Evolutionary conservation across 257 asterid species (phyloP).

Genomic region (Solanum chiquidenum): DNA sequence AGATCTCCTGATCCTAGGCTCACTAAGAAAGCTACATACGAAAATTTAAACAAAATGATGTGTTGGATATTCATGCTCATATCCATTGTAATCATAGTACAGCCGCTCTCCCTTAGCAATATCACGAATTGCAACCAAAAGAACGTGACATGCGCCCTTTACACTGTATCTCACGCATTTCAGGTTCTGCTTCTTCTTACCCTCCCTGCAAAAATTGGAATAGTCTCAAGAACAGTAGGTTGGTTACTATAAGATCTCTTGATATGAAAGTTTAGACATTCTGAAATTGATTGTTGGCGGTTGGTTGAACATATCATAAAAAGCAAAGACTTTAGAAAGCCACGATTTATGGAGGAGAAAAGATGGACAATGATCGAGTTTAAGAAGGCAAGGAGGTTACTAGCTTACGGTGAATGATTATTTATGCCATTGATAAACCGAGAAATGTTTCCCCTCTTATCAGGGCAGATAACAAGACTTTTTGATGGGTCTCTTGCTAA

Average conservation of each 20-base stretch:
- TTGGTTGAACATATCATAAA: not conserved
- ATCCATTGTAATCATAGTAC: slow-evolving; percentile 79
- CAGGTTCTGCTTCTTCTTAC: slow-evolving; percentile 72
- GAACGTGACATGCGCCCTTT: slow-evolving; percentile 53
- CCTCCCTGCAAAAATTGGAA: slow-evolving; percentile 50
- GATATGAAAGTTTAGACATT: not conserved
- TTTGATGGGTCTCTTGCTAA: slow-evolving; percentile 42
- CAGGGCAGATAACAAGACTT: slow-evolving; percentile 79
- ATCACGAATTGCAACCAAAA: slow-evolving; percentile 68
- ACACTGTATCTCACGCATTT: slow-evolving; percentile 72
- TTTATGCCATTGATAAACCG: slow-evolving; percentile 84
- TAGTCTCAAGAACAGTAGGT: slow-evolving; percentile 9
- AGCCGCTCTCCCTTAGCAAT: slow-evolving; percentile 78
- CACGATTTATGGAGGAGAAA: not conserved
- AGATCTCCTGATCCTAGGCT: slow-evolving; percentile 9
- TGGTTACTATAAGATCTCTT: not conserved
- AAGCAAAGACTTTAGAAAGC: not conserved
- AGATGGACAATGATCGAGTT: slow-evolving; percentile 7
- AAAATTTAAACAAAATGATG: slow-evolving; percentile 48
- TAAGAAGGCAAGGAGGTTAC: slow-evolving; percentile 2
- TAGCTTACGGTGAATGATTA: slow-evolving; percentile 64
- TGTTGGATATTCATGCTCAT: slow-evolving; percentile 85
- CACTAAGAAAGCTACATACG: slow-evolving; percentile 1
- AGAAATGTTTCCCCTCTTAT: slow-evolving; percentile 72
- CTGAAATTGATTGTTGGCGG: not conserved